Evolutionary conservation across 2,329 filamentous ascomycete species (phyloP).

Genomic region (Aspergillus intermedius): DNA sequence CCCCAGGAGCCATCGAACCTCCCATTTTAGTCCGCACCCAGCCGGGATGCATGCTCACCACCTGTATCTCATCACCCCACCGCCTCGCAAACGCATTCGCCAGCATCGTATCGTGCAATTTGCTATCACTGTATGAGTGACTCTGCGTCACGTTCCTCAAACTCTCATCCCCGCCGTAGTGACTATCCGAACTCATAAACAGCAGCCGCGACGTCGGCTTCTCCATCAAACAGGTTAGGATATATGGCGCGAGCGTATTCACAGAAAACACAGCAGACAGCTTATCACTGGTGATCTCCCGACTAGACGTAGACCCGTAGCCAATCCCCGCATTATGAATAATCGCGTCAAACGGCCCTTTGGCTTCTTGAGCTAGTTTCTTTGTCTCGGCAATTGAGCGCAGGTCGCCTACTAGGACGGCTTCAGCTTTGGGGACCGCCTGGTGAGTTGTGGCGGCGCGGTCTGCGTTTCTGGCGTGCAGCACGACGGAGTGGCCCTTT

Average conservation of each 20-base stretch:
- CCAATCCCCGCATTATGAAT: slow-evolving; percentile 55
- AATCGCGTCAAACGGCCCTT: slow-evolving; percentile 50
- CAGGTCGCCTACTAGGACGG: slow-evolving; percentile 49
- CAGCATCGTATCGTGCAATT: slow-evolving; percentile 52
- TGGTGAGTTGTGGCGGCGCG: slow-evolving; percentile 45
- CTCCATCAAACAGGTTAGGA: slow-evolving; percentile 47
- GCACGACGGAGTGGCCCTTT: slow-evolving; percentile 49
- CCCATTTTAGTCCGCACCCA: slow-evolving; percentile 54
- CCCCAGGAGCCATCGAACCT: slow-evolving; percentile 42
- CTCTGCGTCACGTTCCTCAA: slow-evolving; percentile 29
- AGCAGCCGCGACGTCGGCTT: slow-evolving; percentile 44
- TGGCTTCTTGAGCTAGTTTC: slow-evolving; percentile 46
- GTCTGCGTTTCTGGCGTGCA: slow-evolving; percentile 52
- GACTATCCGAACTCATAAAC: slow-evolving; percentile 48
- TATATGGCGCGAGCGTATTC: slow-evolving; percentile 54
- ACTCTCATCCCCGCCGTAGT: slow-evolving; percentile 42
- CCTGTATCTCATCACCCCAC: slow-evolving; percentile 40
- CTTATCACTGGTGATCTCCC: slow-evolving; percentile 40
- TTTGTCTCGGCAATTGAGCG: slow-evolving; percentile 47
- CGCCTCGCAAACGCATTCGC: slow-evolving; percentile 48
- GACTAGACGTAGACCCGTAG: slow-evolving; percentile 25
- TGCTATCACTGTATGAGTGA: slow-evolving; percentile 49
- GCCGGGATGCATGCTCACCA: slow-evolving; percentile 47
- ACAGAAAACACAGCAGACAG: slow-evolving; percentile 49
- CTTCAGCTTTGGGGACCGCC: slow-evolving; percentile 46